Evolutionary conservation across 1,284 basidiomycete species (phyloP).

Genomic region (Neotropicomus parvogracilis): DNA sequence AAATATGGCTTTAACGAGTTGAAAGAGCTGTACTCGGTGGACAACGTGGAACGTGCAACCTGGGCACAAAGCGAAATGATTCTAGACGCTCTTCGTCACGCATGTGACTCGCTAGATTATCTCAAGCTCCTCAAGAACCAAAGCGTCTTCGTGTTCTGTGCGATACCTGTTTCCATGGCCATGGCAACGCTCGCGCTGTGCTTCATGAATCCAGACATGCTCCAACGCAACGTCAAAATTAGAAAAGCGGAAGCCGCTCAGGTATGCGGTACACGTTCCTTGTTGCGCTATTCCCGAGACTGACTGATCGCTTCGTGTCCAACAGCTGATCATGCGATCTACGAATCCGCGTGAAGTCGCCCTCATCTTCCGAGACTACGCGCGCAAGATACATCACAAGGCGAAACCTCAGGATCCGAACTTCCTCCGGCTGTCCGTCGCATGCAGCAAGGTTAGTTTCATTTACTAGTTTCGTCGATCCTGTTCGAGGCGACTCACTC

Average conservation of each 20-base stretch:
- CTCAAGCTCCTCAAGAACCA: constrained; percentile 86
- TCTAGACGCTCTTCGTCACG: constrained; percentile 84
- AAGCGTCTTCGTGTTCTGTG: constrained; percentile 94
- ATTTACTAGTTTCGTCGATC: not conserved
- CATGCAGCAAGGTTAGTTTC: constrained; percentile 69
- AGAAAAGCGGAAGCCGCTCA: constrained; percentile 86
- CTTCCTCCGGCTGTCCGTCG: constrained; percentile 77
- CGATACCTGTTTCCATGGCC: constrained; percentile 95
- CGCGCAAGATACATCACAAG: constrained; percentile 80
- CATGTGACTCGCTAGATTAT: constrained; percentile 88
- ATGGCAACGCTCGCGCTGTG: constrained; percentile 90
- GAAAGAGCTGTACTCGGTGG: constrained; percentile 55
- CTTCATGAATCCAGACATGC: constrained; percentile 92
- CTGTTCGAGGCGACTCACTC: not conserved
- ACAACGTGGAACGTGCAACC: constrained; percentile 59
- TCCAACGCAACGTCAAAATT: constrained; percentile 92
- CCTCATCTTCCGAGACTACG: constrained; percentile 82
- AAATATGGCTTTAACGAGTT: constrained; percentile 70
- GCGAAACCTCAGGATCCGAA: constrained; percentile 82
- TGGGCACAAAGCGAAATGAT: constrained; percentile 89
- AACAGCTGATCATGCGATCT: constrained; percentile 83
- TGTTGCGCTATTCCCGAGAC: not conserved
- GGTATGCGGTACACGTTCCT: constrained; percentile 42
- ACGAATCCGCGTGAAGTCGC: constrained; percentile 93
- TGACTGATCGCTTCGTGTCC: not conserved